Percentiles rank a stretch among this genome's conserved stretches.
Conservation (phyloP, 495 filamentous ascomycete species). For the Penicillium desertorum region DNA sequence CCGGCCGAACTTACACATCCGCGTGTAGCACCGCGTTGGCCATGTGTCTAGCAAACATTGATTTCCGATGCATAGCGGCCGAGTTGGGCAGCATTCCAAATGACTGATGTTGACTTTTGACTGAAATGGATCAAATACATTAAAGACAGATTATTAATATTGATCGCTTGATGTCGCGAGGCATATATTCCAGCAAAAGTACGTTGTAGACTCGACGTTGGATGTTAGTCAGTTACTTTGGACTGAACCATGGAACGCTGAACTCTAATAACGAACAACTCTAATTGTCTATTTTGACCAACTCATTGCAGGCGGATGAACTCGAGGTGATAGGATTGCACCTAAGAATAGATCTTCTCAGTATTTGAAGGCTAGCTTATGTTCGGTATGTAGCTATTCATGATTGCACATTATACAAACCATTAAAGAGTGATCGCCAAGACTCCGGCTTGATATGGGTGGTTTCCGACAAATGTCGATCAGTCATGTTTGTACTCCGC, state of each 20-base stretch:
- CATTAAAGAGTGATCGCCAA: slow-evolving; percentile 3
- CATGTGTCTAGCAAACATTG: slow-evolving; percentile 17
- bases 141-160: background rate
- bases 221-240: slow-evolving; percentile 7
- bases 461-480: background rate
- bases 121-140: background rate
- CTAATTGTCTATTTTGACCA: slow-evolving; percentile 8
- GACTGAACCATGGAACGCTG: slow-evolving; percentile 14
- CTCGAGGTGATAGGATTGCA: too few species aligned
- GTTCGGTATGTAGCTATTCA: background rate
- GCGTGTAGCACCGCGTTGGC: slow-evolving; percentile 11
- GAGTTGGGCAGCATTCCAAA: slow-evolving; percentile 13
- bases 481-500: background rate
- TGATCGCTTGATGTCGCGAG: background rate
- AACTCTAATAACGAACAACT: slow-evolving; percentile 11
- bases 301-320: background rate
- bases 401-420: background rate
- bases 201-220: slow-evolving; percentile 5
- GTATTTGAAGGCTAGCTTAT: background rate
- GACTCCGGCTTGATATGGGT: background rate
- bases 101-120: background rate
- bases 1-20: slow-evolving; percentile 4
- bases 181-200: background rate
- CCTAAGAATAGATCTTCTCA: background rate
- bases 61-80: slow-evolving; percentile 9